Conservation (phyloP, 768 basidiomycete species). For the Podaxis sp. region DNA sequence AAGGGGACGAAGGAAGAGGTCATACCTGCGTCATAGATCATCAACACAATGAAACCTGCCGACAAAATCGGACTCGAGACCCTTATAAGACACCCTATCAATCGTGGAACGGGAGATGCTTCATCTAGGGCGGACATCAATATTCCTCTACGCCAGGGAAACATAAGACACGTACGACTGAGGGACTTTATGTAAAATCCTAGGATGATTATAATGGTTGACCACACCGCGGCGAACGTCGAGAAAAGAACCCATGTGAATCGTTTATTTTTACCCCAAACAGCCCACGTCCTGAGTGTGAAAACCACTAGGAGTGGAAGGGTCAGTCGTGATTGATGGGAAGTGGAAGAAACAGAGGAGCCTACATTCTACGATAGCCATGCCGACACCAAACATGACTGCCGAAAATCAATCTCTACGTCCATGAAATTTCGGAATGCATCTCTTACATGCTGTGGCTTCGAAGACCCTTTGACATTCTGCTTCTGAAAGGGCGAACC, state of each 20-base stretch:
- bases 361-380: background rate
- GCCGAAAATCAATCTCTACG: background rate
- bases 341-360: background rate
- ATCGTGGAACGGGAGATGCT: background rate
- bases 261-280: background rate
- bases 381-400: background rate
- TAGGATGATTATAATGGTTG: background rate
- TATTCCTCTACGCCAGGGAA: background rate
- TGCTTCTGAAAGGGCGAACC: background rate
- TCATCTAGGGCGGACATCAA: background rate
- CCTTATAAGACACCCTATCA: background rate
- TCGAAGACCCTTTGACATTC: background rate
- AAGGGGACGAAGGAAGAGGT: background rate
- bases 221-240: background rate
- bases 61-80: background rate
- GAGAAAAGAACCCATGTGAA: background rate
- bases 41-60: background rate
- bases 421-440: background rate
- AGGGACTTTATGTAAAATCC: background rate
- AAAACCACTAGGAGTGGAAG: background rate
- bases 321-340: background rate
- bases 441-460: background rate
- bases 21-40: background rate
- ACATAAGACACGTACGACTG: background rate
- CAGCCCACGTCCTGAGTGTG: conserved; percentile 8